phyloP scores from a whole-genome alignment of 371 early-diverging fungal genomes.

The Fennellomyces sp. region DNA sequence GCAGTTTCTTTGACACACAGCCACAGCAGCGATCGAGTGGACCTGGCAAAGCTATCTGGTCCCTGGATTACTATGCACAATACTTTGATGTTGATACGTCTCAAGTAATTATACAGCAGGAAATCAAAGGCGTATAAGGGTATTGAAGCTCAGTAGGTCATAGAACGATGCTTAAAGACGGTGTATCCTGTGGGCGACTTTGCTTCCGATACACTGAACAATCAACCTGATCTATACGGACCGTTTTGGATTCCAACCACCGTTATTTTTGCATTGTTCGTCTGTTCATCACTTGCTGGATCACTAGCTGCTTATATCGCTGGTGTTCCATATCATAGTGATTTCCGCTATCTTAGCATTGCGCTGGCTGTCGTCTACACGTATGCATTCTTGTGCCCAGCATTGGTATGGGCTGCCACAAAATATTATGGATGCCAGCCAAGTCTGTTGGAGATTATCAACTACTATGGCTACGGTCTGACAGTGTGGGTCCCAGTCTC shows the following conservation, averaged over 20 bases:
- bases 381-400: conserved; percentile 76
- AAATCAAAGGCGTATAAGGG: too few relatives aligned
- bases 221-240: conserved; percentile 55
- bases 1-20: conserved; percentile 43
- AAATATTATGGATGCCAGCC: conserved; percentile 86
- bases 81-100: conserved; percentile 92
- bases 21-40: conserved; percentile 27
- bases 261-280: conserved; percentile 90
- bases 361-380: conserved; percentile 82
- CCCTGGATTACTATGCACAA: conserved; percentile 83
- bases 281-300: conserved; percentile 85
- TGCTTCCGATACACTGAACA: conserved; percentile 44
- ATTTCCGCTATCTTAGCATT: conserved; percentile 80
- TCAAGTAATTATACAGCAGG: too few relatives aligned
- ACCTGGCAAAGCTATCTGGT: conserved; percentile 65
- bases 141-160: too few relatives aligned
- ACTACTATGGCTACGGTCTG: conserved; percentile 92
- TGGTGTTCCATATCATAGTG: conserved; percentile 61
- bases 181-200: conserved; percentile 53
- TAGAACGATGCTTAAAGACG: conserved; percentile 51
- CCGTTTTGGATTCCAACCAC: conserved; percentile 97
- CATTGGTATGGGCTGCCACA: conserved; percentile 78
- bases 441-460: conserved; percentile 78
- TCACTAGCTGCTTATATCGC: conserved; percentile 76
- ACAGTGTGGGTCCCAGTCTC: conserved; percentile 93